Evolutionary conservation across 805 yeast species (phyloP).

Genomic region (Cyberlindnera maclurae): DNA sequence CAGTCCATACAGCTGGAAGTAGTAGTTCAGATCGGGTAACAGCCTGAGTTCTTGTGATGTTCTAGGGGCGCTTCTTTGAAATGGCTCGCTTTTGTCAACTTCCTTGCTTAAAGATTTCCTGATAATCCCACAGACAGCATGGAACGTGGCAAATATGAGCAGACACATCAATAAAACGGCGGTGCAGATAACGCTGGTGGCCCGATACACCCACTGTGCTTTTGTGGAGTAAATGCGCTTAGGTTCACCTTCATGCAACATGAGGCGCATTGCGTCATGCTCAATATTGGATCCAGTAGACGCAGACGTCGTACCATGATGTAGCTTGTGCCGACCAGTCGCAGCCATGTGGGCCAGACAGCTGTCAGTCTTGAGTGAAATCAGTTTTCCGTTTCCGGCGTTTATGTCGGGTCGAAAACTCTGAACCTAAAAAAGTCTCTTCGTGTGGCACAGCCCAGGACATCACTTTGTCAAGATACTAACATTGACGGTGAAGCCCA

Average conservation of each 20-base stretch:
- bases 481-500: too few species aligned
- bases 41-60: slow-evolving; percentile 30
- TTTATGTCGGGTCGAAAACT: too few species aligned
- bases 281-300: too few species aligned
- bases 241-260: not conserved
- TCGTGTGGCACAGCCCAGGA: too few species aligned
- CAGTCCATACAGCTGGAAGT: slow-evolving; percentile 54
- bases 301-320: too few species aligned
- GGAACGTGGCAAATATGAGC: slow-evolving; percentile 12
- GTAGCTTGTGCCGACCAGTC: too few species aligned
- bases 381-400: too few species aligned
- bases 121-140: not conserved
- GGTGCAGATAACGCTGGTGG: slow-evolving; percentile 13
- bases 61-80: slow-evolving; percentile 10
- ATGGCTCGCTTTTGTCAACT: not conserved
- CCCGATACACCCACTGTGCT: slow-evolving; percentile 3
- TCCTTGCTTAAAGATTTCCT: not conserved
- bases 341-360: too few species aligned
- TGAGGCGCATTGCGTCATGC: too few species aligned
- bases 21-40: slow-evolving; percentile 55
- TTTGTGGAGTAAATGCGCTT: not conserved
- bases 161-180: slow-evolving; percentile 10
- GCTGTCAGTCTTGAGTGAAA: too few species aligned
- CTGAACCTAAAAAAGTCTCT: too few species aligned
- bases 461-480: too few species aligned